Evolutionary conservation across 2,329 filamentous ascomycete species (phyloP), one percentile per base, ranked within the genome.

Genomic region (Aspergillus sergii): DNA sequence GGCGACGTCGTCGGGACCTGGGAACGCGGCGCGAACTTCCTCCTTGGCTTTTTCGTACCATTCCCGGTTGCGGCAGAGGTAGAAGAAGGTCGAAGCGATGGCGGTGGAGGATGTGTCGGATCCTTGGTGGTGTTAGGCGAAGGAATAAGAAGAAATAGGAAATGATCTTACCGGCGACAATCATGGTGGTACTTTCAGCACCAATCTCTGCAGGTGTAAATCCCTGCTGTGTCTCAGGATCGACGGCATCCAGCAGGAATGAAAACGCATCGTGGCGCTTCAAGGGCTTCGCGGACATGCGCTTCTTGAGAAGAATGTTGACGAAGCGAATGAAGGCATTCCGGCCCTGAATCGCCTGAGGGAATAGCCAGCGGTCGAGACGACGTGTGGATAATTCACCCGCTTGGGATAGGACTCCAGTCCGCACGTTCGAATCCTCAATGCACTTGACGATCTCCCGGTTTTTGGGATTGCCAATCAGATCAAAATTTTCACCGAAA

Each of bases 151-250:
- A 8, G 26, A n/a, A 19, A 4, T 2, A n/a, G 26, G 16, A 50
- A 59, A 59, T n/a, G 6, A 1, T n/a, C 55, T 55, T 69, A 63
- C 78, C 83, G 16, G 83, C 82, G 48, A 83, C 81, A 63, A 85
- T 84, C 28, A 85, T 68, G 3, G 82, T 73, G 59, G 82, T 81
- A 41, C 79, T 82, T 67, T 85, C 83, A 64, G 78, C 80, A 76
- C 80, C 82, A 26, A 85, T 67, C 67, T 85, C 83, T 58, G 78
- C 73, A 72, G 77, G 73, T 66, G 75, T 75, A 73, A 82, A 78
- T 80, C 76, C 46, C 26, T 50, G 46, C 9, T 50, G 46, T 19
- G 81, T 81, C 64, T 82, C 75, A 1, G 80, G 78, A 68, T 85
- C 78, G 69, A 80, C 79, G 58, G 82, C 79, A 60, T 82, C 76